phyloP scores from a whole-genome alignment of 805 yeast genomes.

The Kurtzmaniella fragi region DNA sequence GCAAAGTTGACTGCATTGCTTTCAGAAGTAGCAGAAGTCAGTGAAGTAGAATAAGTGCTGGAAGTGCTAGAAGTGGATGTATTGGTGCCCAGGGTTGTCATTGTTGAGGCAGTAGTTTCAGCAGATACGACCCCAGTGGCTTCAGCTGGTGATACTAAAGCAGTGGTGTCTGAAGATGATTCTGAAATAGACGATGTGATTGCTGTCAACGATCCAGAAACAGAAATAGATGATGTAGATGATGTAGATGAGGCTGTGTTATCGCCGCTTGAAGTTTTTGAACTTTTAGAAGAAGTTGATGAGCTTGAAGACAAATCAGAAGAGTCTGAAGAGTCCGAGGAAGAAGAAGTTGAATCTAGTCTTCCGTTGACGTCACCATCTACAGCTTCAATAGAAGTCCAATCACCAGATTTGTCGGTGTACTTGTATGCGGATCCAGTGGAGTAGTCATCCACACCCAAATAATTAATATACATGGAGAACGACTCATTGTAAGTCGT shows the following conservation, averaged over 20 bases:
- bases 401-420: conserved; percentile 48
- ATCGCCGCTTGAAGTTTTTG: background rate
- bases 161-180: background rate
- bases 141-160: background rate
- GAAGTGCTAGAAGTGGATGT: background rate
- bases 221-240: background rate
- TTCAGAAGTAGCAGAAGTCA: background rate
- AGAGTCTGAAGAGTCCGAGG: background rate
- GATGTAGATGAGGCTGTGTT: background rate
- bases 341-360: background rate
- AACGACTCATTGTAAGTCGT: conserved; percentile 60
- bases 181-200: conserved; percentile 1
- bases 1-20: background rate
- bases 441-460: conserved; percentile 61
- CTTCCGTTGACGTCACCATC: conserved; percentile 57
- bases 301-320: background rate
- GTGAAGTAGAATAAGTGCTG: background rate
- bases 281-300: background rate
- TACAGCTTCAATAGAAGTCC: conserved; percentile 54
- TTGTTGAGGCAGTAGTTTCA: background rate
- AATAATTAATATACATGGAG: conserved; percentile 52
- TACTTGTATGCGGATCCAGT: conserved; percentile 55
- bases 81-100: background rate
- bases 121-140: background rate
- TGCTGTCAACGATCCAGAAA: background rate